Conservation (phyloP, 371 early-diverging fungal genomes). For the Amoeboradix gromovi region DNA sequence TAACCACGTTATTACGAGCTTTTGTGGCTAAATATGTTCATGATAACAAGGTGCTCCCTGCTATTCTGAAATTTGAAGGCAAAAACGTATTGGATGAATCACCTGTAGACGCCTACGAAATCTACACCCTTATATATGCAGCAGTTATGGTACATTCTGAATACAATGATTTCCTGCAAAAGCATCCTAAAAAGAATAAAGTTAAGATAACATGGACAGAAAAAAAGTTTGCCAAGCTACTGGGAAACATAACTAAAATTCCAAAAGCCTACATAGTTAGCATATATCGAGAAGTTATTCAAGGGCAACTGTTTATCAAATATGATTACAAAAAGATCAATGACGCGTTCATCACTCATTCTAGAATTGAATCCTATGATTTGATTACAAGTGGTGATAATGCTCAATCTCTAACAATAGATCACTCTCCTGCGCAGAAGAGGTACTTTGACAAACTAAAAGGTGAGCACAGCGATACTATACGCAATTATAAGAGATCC, state of each 20-base stretch:
- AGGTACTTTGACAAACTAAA: too few species aligned
- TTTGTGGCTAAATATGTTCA: not conserved
- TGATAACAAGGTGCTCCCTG: not conserved
- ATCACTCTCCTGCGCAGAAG: too few species aligned
- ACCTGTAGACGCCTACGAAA: not conserved
- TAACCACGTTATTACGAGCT: not conserved
- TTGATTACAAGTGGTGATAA: not conserved
- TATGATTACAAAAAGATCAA: not conserved
- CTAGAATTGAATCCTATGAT: not conserved
- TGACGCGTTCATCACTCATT: not conserved
- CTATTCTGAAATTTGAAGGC: not conserved
- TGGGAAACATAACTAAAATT: not conserved
- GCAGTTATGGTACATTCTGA: not conserved
- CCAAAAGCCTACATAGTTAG: not conserved
- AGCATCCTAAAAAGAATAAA: not conserved
- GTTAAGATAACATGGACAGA: not conserved
- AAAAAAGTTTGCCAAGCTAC: not conserved
- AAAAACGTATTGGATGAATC: not conserved
- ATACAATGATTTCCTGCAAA: not conserved
- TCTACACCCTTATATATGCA: not conserved
- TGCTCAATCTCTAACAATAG: too few species aligned
- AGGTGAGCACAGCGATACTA: too few species aligned
- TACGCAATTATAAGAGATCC: too few species aligned
- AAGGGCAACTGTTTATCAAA: not conserved
- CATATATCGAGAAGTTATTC: not conserved